Conservation (phyloP, 2,329 filamentous ascomycete species). For the Thielaviopsis euricoi region DNA sequence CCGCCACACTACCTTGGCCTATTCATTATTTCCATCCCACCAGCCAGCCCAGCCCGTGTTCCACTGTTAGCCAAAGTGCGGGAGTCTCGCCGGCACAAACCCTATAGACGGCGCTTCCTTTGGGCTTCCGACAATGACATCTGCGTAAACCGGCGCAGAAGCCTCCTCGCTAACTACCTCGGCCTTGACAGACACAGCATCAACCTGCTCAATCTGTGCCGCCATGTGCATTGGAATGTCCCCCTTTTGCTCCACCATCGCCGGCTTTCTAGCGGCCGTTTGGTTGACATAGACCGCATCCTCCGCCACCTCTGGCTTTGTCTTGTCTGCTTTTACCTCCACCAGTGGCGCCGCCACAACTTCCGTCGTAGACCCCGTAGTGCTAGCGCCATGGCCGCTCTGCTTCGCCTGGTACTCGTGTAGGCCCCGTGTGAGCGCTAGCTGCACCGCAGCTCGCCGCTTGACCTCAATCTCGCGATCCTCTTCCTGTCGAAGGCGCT, state of each 20-base stretch:
- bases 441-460: constrained; percentile 32
- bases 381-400: background rate
- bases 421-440: constrained; percentile 35
- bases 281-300: constrained; percentile 17
- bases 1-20: no score
- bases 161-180: background rate
- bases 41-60: no score
- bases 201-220: constrained; percentile 1
- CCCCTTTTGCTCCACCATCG: background rate
- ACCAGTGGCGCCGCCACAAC: constrained; percentile 2
- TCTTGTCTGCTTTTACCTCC: constrained; percentile 14
- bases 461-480: constrained; percentile 35
- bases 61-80: constrained; percentile 30
- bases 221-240: background rate
- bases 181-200: constrained; percentile 5
- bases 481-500: constrained; percentile 32
- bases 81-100: constrained; percentile 43
- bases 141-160: background rate
- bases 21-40: no score
- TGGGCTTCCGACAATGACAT: background rate
- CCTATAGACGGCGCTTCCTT: constrained; percentile 12
- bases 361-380: background rate
- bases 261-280: constrained; percentile 1
- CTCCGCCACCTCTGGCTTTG: constrained; percentile 19
- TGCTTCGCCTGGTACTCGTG: constrained; percentile 10